Evolutionary conservation across 2,329 filamentous ascomycete genomes (phyloP), one percentile per base, ranked within the genome.

Genomic region (Aspergillus versicolor): DNA sequence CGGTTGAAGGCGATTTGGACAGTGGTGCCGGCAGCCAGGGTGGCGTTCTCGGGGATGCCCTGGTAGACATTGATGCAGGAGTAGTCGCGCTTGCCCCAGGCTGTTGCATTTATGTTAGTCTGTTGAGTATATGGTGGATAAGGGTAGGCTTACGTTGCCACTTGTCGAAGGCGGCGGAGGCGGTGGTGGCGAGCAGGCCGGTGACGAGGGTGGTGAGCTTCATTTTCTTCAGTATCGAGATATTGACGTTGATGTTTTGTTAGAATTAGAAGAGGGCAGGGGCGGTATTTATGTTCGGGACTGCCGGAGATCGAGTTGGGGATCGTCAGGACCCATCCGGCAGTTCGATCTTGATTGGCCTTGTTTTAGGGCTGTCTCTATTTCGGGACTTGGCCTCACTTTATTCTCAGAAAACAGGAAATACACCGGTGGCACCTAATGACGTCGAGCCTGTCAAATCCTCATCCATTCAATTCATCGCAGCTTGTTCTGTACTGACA

Each of bases 61-160:
- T 72, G 69, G 62, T 62, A 69, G 54, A 70, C 66, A 41, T 72
- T 72, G 30, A 72, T 38, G 43, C 70, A 72, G 56, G 63, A 19
- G 57, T 72, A 72, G 50, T 72, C 69, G 21, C 70, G 68, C 38
- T 71, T 72, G 30, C 70, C 70, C 70, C 70, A 72, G 3, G 69
- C 70, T 72, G 21, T 37, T 5, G 34, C 19, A 3, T 19, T 19
- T 19, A 19, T 37, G 34, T 37, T 13, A 37, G 19, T 41, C 11
- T n/a, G 32, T 5, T 2, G 19, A 19, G 19, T 19, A 19, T 12
- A 22, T 27, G 6, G 37, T 56, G 5, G 13, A n/a, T 7, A 2
- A 12, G 12, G 8, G 2, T 12, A 17, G 12, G 53, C 63, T 45
- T 63, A 72, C 70, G 69, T 34, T 57, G 60, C 52, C 61, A 65